Conservation (phyloP, 1,284 basidiomycete species). For the Sanguinoderma infundibulare region DNA sequence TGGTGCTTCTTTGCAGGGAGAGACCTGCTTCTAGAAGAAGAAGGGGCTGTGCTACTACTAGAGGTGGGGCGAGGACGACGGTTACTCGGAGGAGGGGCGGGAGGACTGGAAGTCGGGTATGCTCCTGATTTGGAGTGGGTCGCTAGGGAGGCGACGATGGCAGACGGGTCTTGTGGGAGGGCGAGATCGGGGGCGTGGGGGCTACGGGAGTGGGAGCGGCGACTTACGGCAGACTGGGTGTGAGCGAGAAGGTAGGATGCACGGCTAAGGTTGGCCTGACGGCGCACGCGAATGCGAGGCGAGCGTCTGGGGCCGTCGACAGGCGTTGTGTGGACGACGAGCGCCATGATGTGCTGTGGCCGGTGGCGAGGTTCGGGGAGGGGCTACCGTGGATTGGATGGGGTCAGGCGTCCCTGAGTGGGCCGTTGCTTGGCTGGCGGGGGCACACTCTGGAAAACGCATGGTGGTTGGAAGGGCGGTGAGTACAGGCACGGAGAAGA, state of each 20-base stretch:
- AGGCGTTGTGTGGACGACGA: slow-evolving; percentile 19
- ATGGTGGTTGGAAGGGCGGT: slow-evolving; percentile 7
- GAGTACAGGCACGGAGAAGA: slow-evolving; percentile 5
- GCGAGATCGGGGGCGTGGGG: neutral
- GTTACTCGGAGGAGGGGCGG: neutral
- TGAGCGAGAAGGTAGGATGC: slow-evolving; percentile 4
- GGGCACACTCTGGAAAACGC: slow-evolving; percentile 2
- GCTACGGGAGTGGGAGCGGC: slow-evolving; percentile 3
- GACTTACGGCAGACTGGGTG: slow-evolving; percentile 13
- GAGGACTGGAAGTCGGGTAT: neutral
- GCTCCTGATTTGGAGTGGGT: neutral
- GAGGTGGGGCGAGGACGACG: slow-evolving; percentile 14
- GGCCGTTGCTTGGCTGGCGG: neutral
- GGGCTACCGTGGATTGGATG: neutral
- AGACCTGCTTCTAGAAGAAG: slow-evolving; percentile 4
- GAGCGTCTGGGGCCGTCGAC: slow-evolving; percentile 21
- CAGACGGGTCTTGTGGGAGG: neutral
- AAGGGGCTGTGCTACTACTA: slow-evolving; percentile 3
- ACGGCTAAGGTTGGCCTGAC: slow-evolving; percentile 11
- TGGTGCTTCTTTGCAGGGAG: slow-evolving; percentile 6
- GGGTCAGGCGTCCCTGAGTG: neutral
- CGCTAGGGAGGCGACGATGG: neutral
- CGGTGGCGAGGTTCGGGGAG: neutral
- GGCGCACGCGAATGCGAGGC: slow-evolving; percentile 20
- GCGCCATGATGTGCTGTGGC: slow-evolving; percentile 16